These are phyloP conservation scores for Casuarina glauca DNA, from an alignment of 306 rosid species.

Conservation along the genomic window DNA sequence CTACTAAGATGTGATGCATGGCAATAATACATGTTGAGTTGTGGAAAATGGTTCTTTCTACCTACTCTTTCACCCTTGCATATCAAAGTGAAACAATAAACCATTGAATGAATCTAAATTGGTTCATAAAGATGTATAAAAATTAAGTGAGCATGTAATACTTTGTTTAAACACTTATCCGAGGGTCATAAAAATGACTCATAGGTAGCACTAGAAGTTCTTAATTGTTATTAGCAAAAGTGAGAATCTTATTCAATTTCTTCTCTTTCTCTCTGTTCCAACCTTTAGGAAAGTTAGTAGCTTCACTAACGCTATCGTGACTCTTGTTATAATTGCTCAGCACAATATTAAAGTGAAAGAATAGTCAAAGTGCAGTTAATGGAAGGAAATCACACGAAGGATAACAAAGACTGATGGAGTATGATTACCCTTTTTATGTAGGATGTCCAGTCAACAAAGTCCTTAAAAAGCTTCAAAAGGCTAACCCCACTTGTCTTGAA, in stretches of 20 bases:
- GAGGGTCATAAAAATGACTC: no score
- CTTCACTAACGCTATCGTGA: not conserved
- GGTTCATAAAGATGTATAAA: no score
- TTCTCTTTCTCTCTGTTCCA: not conserved
- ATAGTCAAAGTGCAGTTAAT: not conserved
- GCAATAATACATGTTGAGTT: no score
- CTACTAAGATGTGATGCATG: no score
- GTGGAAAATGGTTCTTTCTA: no score
- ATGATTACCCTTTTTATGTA: constrained; percentile 14
- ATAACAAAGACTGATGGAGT: constrained; percentile 11
- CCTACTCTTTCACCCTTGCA: no score
- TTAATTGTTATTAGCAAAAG: no score
- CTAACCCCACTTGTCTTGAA: not conserved
- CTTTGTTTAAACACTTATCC: no score
- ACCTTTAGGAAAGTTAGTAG: not conserved
- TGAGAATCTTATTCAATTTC: not conserved
- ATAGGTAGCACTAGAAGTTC: no score
- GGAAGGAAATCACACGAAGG: constrained; percentile 2
- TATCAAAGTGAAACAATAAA: no score
- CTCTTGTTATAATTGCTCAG: not conserved
- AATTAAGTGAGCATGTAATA: no score
- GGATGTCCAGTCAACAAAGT: constrained; percentile 34
- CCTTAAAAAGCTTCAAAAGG: constrained; percentile 22
- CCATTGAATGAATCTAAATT: no score
- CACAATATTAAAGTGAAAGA: not conserved